These are phyloP conservation scores for Chytridiales sp. DNA, from an alignment of 371 early-diverging fungal species.

Conservation along the genomic window DNA sequence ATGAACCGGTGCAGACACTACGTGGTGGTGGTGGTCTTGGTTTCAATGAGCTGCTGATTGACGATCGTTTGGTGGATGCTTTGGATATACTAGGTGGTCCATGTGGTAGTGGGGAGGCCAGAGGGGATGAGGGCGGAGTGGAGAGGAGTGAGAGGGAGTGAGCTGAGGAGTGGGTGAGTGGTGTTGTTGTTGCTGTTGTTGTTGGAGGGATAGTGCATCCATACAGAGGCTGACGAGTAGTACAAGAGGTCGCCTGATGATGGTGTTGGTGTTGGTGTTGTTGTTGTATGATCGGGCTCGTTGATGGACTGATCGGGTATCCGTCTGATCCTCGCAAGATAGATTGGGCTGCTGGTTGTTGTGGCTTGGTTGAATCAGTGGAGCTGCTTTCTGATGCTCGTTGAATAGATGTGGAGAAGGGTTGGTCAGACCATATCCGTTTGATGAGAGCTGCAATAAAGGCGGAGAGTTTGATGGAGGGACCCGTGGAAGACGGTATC, in stretches of 20 bases:
- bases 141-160: neutral
- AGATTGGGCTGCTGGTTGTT: constrained; percentile 10
- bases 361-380: too few species aligned
- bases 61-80: constrained; percentile 1
- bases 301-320: neutral
- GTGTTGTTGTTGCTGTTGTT: neutral
- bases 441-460: too few species aligned
- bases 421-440: too few species aligned
- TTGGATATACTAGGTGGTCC: neutral
- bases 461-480: too few species aligned
- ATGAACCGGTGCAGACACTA: neutral
- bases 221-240: too few species aligned
- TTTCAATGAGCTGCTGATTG: constrained; percentile 3
- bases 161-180: neutral
- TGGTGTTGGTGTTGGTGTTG: neutral
- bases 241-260: too few species aligned
- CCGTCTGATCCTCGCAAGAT: neutral
- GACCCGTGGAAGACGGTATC: too few species aligned
- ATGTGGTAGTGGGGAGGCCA: neutral
- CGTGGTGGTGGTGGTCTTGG: neutral
- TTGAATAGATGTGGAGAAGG: too few species aligned
- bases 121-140: neutral
- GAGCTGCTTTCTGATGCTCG: too few species aligned
- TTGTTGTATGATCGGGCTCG: neutral
- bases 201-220: too few species aligned